A percentile compares a stretch with the other conserved stretches of the same genome.
phyloP scores from a whole-genome alignment of 768 basidiomycete genomes.

The Suillus subaureus region DNA sequence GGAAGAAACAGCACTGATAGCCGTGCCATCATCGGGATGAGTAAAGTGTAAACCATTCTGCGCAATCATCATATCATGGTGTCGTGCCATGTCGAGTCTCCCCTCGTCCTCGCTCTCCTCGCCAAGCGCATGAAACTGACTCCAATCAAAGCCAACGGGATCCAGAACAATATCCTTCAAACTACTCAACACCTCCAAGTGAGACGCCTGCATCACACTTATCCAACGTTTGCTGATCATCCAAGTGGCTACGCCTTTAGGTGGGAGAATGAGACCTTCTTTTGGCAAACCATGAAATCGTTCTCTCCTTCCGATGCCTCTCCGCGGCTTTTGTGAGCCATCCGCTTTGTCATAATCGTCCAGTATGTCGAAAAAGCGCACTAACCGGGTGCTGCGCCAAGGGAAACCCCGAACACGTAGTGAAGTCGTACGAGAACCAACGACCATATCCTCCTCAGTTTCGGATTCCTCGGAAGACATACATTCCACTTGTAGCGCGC shows the following conservation, averaged over 20 bases:
- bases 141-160: conserved; percentile 53
- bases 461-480: conserved; percentile 84
- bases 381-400: conserved; percentile 71
- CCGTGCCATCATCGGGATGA: conserved; percentile 11
- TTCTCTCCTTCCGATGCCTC: conserved; percentile 57
- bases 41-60: conserved; percentile 16
- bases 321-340: conserved; percentile 50
- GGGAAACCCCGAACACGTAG: conserved; percentile 59
- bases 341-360: conserved; percentile 59
- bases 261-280: conserved; percentile 60
- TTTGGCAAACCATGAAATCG: conserved; percentile 57
- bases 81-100: conserved; percentile 10
- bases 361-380: conserved; percentile 59
- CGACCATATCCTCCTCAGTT: conserved; percentile 40
- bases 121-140: conserved; percentile 50
- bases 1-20: conserved; percentile 13
- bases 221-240: conserved; percentile 78
- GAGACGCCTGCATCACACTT: conserved; percentile 38
- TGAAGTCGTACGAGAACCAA: conserved; percentile 34
- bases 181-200: conserved; percentile 49
- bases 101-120: conserved; percentile 54
- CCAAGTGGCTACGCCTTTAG: conserved; percentile 66
- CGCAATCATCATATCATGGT: conserved; percentile 9
- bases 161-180: conserved; percentile 50
- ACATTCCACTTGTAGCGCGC: conserved; percentile 71